phyloP scores from a whole-genome alignment of 2,329 filamentous ascomycete species.

The Hypoxylon sp. region DNA sequence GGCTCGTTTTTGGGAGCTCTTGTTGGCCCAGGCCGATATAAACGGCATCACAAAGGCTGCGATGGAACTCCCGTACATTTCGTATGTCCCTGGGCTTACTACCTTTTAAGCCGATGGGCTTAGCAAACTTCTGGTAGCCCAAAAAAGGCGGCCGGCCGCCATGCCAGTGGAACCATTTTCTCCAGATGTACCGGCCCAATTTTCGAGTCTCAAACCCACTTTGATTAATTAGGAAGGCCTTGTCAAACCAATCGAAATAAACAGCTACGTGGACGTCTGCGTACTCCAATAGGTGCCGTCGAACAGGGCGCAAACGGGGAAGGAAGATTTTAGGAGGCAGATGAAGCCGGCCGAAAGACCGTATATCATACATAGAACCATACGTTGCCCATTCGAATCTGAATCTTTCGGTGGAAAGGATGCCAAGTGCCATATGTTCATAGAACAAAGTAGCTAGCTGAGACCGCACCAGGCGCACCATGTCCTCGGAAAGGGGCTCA shows the following conservation, averaged over 20 bases:
- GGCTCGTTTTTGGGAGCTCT: conserved; percentile 5
- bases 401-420: neutral
- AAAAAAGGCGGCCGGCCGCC: conserved; percentile 25
- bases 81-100: conserved; percentile 14
- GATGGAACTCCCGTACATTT: conserved; percentile 20
- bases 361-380: neutral
- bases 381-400: neutral
- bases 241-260: conserved; percentile 12
- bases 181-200: conserved; percentile 23
- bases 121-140: conserved; percentile 22
- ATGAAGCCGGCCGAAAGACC: neutral
- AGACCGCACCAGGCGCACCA: conserved; percentile 18
- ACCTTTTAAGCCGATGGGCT: conserved; percentile 22
- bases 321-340: conserved; percentile 6
- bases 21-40: conserved; percentile 19
- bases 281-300: conserved; percentile 17
- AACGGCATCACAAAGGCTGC: conserved; percentile 28
- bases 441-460: conserved; percentile 20
- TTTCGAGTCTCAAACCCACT: conserved; percentile 5
- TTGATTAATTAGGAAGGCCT: neutral
- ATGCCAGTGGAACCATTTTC: conserved; percentile 30
- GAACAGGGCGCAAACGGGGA: conserved; percentile 5
- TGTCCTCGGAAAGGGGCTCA: conserved; percentile 16
- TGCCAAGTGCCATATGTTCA: conserved; percentile 10
- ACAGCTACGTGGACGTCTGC: conserved; percentile 15